phyloP scores from a whole-genome alignment of 192 early-diverging fungal species.

The Coemansia sp. region DNA sequence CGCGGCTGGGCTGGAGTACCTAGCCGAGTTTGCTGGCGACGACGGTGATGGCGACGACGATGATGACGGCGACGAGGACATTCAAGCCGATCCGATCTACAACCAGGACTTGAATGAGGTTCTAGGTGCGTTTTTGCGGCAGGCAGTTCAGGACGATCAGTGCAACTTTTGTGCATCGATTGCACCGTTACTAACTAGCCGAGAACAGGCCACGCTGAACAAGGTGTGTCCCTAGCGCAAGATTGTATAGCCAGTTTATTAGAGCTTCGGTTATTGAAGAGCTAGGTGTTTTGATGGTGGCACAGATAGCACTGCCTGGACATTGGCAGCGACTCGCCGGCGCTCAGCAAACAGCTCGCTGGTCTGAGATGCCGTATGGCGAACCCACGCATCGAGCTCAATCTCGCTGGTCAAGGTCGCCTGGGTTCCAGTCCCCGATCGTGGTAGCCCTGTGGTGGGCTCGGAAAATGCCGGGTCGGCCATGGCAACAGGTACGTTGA shows the following conservation, averaged over 20 bases:
- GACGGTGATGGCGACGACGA: conserved; percentile 21
- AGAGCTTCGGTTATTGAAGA: conserved; percentile 11
- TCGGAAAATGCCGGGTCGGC: conserved; percentile 10
- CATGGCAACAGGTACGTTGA: conserved; percentile 25
- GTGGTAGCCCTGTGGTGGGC: conserved; percentile 6
- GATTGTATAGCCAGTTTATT: too few relatives aligned
- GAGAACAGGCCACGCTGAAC: conserved; percentile 15
- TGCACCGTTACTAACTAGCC: conserved; percentile 22
- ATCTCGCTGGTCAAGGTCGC: background rate
- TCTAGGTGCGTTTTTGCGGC: conserved; percentile 27
- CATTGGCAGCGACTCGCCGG: conserved; percentile 36
- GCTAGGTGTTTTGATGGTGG: conserved; percentile 21
- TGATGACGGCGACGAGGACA: conserved; percentile 41
- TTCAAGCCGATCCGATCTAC: conserved; percentile 43
- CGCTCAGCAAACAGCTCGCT: conserved; percentile 39
- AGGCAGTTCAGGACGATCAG: conserved; percentile 12
- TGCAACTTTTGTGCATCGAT: conserved; percentile 16
- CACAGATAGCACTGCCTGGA: conserved; percentile 37
- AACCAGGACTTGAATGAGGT: conserved; percentile 42
- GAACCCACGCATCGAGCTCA: conserved; percentile 29
- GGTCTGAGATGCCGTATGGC: conserved; percentile 23
- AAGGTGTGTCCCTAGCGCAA: conserved; percentile 9
- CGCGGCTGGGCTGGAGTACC: background rate
- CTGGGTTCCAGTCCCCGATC: conserved; percentile 1
- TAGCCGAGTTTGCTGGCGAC: conserved; percentile 14